Conservation (phyloP, 164 flowering plant genomes). For the Protea cynaroides region DNA sequence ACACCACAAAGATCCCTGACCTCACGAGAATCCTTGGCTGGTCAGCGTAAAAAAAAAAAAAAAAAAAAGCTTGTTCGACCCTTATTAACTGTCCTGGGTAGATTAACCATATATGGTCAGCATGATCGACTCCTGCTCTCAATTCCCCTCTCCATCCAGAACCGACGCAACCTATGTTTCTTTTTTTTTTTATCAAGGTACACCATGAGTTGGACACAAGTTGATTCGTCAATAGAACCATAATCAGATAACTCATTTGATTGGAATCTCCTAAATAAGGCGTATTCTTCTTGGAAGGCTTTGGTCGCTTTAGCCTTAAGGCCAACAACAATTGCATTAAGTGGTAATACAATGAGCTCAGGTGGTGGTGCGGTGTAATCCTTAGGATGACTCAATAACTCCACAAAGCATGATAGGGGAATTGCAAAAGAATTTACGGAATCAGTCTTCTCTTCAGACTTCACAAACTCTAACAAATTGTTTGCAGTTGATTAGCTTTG, state of each 20-base stretch:
- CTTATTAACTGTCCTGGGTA: too few relatives aligned
- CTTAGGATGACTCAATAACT: constrained; percentile 34
- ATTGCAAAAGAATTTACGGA: constrained; percentile 14
- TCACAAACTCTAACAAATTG: constrained; percentile 64
- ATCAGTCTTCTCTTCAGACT: constrained; percentile 14
- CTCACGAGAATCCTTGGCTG: too few relatives aligned
- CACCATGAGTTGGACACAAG: constrained; percentile 34
- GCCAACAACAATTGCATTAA: constrained; percentile 50
- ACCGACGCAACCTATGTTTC: constrained; percentile 34
- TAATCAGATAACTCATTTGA: constrained; percentile 48
- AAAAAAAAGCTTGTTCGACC: too few relatives aligned
- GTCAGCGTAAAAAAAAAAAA: too few relatives aligned
- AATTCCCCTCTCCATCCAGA: constrained; percentile 64
- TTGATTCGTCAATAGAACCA: constrained; percentile 38
- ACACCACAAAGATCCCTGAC: too few relatives aligned
- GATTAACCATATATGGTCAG: too few relatives aligned
- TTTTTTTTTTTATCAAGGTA: constrained; percentile 31
- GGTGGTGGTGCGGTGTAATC: constrained; percentile 44
- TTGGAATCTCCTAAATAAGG: constrained; percentile 49
- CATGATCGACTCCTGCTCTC: constrained; percentile 84
- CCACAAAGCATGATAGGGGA: constrained; percentile 37
- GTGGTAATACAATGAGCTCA: constrained; percentile 43
- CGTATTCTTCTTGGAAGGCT: constrained; percentile 60
- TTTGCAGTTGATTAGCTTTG: constrained; percentile 67
- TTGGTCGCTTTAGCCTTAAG: constrained; percentile 52